phyloP scores from a whole-genome alignment of 345 rosid genomes.

The Streptanthus diversifolius region DNA sequence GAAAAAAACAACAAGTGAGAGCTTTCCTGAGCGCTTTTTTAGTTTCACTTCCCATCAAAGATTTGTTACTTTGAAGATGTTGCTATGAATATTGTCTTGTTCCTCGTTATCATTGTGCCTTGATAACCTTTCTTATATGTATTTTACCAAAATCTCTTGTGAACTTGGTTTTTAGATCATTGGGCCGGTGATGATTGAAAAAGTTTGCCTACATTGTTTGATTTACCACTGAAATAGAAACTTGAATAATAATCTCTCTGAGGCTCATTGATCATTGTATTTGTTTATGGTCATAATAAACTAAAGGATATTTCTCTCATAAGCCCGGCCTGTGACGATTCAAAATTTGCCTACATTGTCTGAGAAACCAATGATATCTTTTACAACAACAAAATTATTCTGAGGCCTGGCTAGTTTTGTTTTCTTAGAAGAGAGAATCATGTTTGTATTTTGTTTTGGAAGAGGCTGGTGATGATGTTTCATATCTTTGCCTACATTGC shows the following conservation, averaged over 20 bases:
- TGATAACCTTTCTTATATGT: background rate
- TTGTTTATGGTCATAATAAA: background rate
- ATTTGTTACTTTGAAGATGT: background rate
- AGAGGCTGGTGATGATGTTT: slow-evolving; percentile 31
- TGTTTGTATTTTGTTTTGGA: background rate
- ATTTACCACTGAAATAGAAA: slow-evolving; percentile 4
- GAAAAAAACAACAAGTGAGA: too few species aligned
- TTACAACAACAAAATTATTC: background rate
- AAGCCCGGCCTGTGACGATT: slow-evolving; percentile 3
- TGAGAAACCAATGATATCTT: slow-evolving; percentile 12
- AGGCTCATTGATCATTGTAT: background rate
- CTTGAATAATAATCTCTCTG: slow-evolving; percentile 17
- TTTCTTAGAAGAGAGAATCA: background rate
- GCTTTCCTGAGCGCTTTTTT: too few species aligned
- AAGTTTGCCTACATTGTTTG: slow-evolving; percentile 32
- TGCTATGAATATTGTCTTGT: background rate
- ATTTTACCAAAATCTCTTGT: background rate
- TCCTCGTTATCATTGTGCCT: background rate
- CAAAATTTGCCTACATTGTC: slow-evolving; percentile 24
- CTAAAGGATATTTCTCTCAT: background rate
- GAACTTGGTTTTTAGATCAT: background rate
- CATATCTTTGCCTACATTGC: slow-evolving; percentile 36
- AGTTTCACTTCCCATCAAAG: background rate
- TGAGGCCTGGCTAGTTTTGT: slow-evolving; percentile 8
- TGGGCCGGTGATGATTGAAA: slow-evolving; percentile 30